These are phyloP conservation scores for Parachlorella kessleri DNA, from an alignment of 139 green algal species.

Conservation along the genomic window DNA sequence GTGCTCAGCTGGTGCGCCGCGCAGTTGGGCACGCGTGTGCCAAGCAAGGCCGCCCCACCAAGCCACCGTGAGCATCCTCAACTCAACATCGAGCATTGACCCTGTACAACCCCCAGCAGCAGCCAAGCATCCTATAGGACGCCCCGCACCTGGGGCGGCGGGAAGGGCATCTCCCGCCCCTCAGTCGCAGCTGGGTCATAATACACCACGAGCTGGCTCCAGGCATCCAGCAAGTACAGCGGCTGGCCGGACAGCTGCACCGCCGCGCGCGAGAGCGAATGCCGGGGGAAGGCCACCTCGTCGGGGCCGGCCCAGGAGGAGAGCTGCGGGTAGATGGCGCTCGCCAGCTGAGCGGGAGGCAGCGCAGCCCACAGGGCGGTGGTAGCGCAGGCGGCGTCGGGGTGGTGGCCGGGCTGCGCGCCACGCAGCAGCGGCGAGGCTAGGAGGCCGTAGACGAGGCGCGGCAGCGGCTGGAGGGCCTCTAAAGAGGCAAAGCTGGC, in stretches of 20 bases:
- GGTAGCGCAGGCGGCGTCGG: conserved; percentile 71
- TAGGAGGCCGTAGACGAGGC: conserved; percentile 89
- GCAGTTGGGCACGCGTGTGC: no score
- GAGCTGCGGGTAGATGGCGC: conserved; percentile 82
- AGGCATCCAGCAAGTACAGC: conserved; percentile 90
- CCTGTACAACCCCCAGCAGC: no score
- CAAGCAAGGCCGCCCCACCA: no score
- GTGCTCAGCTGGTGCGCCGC: no score
- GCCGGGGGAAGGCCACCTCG: conserved; percentile 52
- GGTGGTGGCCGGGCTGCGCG: conserved; percentile 46
- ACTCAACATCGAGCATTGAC: no score
- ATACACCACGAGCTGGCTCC: conserved; percentile 64
- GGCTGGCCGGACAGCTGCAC: conserved; percentile 56
- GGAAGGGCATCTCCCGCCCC: conserved; percentile 55
- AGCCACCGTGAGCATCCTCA: no score
- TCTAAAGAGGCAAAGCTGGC: conserved; percentile 60
- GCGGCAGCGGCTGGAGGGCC: conserved; percentile 69
- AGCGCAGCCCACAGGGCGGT: conserved; percentile 63
- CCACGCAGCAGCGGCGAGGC: conserved; percentile 63
- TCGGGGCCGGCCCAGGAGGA: conserved; percentile 59
- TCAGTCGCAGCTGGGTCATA: not conserved
- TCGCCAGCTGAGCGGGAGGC: conserved; percentile 67
- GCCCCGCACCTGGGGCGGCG: conserved; percentile 70
- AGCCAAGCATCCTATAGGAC: no score
- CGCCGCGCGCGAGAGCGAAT: conserved; percentile 70